These are phyloP conservation scores for Aspergillus niger DNA, from an alignment of 2,329 filamentous ascomycete species.

Conservation along the genomic window DNA sequence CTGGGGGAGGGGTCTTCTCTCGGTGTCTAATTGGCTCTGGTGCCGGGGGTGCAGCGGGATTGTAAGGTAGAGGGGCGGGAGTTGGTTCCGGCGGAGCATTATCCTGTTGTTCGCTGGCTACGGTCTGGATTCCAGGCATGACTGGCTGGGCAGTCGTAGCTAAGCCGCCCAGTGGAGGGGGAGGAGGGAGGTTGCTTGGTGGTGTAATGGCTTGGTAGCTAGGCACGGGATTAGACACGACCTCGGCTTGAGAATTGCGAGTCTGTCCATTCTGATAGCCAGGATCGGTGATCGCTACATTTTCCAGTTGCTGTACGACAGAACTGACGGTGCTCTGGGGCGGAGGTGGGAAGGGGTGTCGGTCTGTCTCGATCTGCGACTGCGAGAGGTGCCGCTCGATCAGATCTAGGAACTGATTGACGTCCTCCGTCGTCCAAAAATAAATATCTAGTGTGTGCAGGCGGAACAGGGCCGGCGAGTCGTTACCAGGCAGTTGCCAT, in stretches of 20 bases:
- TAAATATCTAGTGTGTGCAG: conserved; percentile 65
- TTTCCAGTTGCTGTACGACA: conserved; percentile 65
- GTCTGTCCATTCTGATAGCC: conserved; percentile 50
- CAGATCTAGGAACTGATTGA: conserved; percentile 55
- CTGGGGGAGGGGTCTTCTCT: conserved; percentile 67
- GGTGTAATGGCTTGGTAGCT: conserved; percentile 22
- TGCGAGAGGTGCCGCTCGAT: conserved; percentile 37
- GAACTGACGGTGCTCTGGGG: conserved; percentile 53
- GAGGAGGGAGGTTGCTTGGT: conserved; percentile 27
- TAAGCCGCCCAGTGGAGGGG: conserved; percentile 27
- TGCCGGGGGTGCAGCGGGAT: conserved; percentile 65
- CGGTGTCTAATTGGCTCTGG: conserved; percentile 65
- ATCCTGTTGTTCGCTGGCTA: conserved; percentile 28
- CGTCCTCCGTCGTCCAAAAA: conserved; percentile 64
- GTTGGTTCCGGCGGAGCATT: conserved; percentile 26
- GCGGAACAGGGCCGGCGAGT: conserved; percentile 54
- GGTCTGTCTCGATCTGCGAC: conserved; percentile 53
- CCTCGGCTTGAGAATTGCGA: conserved; percentile 39
- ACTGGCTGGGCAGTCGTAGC: conserved; percentile 20
- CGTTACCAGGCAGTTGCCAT: conserved; percentile 60
- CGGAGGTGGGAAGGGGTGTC: conserved; percentile 42
- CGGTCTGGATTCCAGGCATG: conserved; percentile 13
- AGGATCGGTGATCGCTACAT: conserved; percentile 59
- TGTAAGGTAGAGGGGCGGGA: conserved; percentile 62
- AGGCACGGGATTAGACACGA: conserved; percentile 18